Percentiles rank a stretch among this genome's conserved stretches.
Conservation (phyloP, 225 moss, liverwort and hornwort genomes). For the Physcomitrium patens region DNA sequence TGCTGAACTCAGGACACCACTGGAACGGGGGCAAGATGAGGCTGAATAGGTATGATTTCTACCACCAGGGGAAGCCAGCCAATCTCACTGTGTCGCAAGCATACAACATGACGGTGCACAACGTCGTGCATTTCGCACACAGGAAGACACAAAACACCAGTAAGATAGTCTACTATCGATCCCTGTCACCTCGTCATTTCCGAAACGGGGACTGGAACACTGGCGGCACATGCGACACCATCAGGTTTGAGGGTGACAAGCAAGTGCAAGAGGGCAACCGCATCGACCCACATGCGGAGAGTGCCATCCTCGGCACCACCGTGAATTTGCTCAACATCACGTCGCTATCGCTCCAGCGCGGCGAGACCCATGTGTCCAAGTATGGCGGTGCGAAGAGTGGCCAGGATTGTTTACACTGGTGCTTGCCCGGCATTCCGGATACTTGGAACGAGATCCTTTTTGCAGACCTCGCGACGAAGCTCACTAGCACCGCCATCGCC, state of each 20-base stretch:
- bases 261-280: constrained; percentile 39
- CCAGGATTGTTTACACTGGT: constrained; percentile 95
- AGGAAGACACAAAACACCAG: constrained; percentile 23
- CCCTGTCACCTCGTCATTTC: constrained; percentile 84
- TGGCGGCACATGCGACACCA: constrained; percentile 73
- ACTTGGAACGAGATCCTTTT: constrained; percentile 85
- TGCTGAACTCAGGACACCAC: constrained; percentile 84
- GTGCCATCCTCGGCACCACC: constrained; percentile 53
- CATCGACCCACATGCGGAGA: constrained; percentile 49
- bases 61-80: constrained; percentile 46
- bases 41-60: constrained; percentile 50
- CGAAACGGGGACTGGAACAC: constrained; percentile 87
- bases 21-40: constrained; percentile 79
- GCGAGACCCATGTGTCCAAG: constrained; percentile 82
- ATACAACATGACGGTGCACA: constrained; percentile 55
- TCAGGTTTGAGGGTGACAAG: constrained; percentile 2
- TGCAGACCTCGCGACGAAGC: constrained; percentile 40
- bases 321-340: constrained; percentile 68
- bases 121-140: constrained; percentile 47
- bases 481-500: not conserved
- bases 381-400: constrained; percentile 46
- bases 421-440: constrained; percentile 93
- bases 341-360: constrained; percentile 54
- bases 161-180: constrained; percentile 50
- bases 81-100: constrained; percentile 31